phyloP scores from a whole-genome alignment of 2,329 filamentous ascomycete genomes.

The Cladosporium sp. region DNA sequence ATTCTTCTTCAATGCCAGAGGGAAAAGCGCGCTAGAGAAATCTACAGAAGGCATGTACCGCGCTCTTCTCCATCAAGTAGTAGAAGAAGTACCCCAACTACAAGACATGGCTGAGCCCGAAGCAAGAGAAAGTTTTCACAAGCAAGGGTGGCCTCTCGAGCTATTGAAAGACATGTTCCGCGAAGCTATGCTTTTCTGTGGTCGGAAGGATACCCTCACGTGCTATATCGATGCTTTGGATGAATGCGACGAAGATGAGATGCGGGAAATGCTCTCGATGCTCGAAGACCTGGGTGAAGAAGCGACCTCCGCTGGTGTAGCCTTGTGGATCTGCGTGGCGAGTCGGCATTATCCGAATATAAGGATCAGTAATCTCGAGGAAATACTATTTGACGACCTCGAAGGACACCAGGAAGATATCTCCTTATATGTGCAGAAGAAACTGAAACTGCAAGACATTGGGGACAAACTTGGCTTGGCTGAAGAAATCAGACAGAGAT shows the following conservation, averaged over 20 bases:
- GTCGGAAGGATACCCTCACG: neutral
- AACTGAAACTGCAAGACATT: neutral
- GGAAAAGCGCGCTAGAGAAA: constrained; percentile 36
- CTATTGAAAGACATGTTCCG: neutral
- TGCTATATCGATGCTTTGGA: constrained; percentile 42
- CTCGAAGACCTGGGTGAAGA: constrained; percentile 36
- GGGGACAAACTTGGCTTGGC: neutral
- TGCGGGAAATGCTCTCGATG: constrained; percentile 39
- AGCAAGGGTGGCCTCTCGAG: neutral
- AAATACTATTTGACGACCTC: neutral
- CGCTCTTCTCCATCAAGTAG: constrained; percentile 42
- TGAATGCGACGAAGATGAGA: constrained; percentile 39
- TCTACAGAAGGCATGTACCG: constrained; percentile 44
- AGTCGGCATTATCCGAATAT: constrained; percentile 44
- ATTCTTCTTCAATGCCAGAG: constrained; percentile 45
- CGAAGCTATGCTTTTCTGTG: neutral
- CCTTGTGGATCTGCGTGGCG: constrained; percentile 38
- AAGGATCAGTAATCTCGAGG: constrained; percentile 6
- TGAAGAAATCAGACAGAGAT: neutral
- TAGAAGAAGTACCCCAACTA: constrained; percentile 19
- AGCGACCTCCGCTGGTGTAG: constrained; percentile 10
- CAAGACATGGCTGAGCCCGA: neutral
- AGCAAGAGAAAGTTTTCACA: too few relatives aligned
- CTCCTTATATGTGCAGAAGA: neutral
- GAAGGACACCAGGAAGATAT: neutral